Base-by-base conservation (phyloP, 2,329 filamentous ascomycete genomes). In the Penicillium decumbens region DNA sequence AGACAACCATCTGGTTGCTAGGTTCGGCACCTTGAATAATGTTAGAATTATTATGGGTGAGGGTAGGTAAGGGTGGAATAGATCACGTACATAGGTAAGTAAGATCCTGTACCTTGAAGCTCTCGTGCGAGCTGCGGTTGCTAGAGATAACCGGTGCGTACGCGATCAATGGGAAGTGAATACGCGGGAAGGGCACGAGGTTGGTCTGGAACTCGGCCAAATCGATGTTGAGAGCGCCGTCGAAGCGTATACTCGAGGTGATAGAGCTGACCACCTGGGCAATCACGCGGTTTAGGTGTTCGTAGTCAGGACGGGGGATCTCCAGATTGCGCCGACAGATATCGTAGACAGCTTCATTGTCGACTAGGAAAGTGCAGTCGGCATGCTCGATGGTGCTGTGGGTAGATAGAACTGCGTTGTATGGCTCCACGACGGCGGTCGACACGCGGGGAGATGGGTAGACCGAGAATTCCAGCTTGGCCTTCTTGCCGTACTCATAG, bases 131-230 rank as follows among this genome's bases (percentile, higher is more conserved):
- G 65, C 90, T 89, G 84, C 96, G 96, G 73, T 89, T 87, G 57
- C 89, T 88, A 56, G 91, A 96, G 75, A 97, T 84, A 68, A 98
- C 88, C 54, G 92, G 92, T 37, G 93, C 82, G 73, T 97, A 98
- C 61, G 91, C 89, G 68, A 97, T 91, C 65, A 98, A 87, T 71
- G 92, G 92, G 87, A 96, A 98, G 80, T 98, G 92, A 69, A 98
- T 98, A 78, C 92, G 90, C 60, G 92, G 92, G 79, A 97, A 98
- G 54, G 92, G 92, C 56, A 98, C 92, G 77, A 98, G 78, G 82
- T 98, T 98, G 77, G 92, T 98, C 84, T 98, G 92, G 88, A 98
- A 98, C 81, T 98, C 92, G 82, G 96, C 96, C 63, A 98, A 79
- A 75, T 98, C 92, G 78, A 98, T 93, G 78, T 98, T 98, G 66